A percentile compares a stretch with the other conserved stretches of the same genome.
These are phyloP conservation scores for Cyclotella atomus DNA, from an alignment of 108 stramenopile genomes.

Conservation along the genomic window DNA sequence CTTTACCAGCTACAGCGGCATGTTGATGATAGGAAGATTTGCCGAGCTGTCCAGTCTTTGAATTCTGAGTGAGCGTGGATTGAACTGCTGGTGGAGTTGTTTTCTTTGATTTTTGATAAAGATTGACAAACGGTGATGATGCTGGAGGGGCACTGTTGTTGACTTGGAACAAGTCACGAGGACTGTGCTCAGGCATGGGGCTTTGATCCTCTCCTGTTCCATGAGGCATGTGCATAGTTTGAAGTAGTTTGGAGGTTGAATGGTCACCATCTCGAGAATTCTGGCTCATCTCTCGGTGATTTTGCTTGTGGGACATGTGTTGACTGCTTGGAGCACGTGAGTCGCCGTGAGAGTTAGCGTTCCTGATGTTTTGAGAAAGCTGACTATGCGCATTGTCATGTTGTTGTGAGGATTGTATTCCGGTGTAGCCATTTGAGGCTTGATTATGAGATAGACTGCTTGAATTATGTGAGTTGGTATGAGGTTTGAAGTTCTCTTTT, in stretches of 20 bases:
- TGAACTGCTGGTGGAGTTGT: conserved; percentile 6
- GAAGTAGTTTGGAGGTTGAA: not conserved
- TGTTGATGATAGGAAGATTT: too few relatives aligned
- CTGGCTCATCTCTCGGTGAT: not conserved
- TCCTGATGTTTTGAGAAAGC: not conserved
- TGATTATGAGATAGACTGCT: too few relatives aligned
- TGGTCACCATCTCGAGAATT: conserved; percentile 5
- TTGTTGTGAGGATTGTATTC: not conserved
- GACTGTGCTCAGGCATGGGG: not conserved
- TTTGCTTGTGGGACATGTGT: not conserved
- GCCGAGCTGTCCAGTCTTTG: not conserved
- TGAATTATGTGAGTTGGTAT: too few relatives aligned
- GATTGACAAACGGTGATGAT: not conserved
- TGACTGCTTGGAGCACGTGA: not conserved
- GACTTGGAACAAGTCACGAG: conserved; percentile 7
- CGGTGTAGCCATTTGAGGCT: too few relatives aligned
- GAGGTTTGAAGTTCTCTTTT: too few relatives aligned
- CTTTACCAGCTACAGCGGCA: too few relatives aligned
- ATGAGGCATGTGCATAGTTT: not conserved
- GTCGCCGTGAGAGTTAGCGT: not conserved
- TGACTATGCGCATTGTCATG: not conserved
- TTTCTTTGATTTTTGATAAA: conserved; percentile 14
- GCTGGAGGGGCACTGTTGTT: not conserved
- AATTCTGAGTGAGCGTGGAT: conserved; percentile 7
- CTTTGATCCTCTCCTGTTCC: not conserved